Evolutionary conservation across 345 rosid species (phyloP), one percentile per base, ranked within the genome.

Genomic region (Schrenkiella parvula): DNA sequence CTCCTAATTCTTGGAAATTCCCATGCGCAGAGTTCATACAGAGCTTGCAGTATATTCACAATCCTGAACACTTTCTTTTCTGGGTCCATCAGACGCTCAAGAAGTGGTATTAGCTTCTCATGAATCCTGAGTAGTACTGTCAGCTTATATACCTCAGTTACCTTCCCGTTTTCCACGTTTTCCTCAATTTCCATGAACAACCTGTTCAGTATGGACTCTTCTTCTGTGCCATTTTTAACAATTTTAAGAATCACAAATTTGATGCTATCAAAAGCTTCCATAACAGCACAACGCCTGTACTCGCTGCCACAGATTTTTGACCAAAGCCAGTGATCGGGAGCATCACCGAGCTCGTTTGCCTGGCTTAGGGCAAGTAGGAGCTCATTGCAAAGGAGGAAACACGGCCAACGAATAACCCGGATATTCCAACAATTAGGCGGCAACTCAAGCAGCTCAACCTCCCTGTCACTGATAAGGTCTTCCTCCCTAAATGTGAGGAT

Each of bases 321-420:
- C 98, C 98, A 90, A 68, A 90, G 83, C 88, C 88, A 85, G 73
- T 61, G 39, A 72, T 90, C 97, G 22, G 97, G 91, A 66, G 82
- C 87, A 28, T 79, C 88, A 18, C 84, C 83, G 64, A 90, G 84
- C 82, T 93, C 98, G 26, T 69, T 71, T 13, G 92, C 89, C 83
- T 86, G 90, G 77, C 85, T 86, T 58, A 93, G 84, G 17, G 98
- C 96, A 43, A 88, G 92, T 56, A 90, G 82, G 43, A 93, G 82
- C 88, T 90, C 97, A 64, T 93, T 93, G 82, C 96, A 85, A 9
- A 93, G 90, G 64, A 90, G 86, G 74, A 82, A 43, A 80, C 97
- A 88, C 0, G 98, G 98, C 98, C 97, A 93, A 28, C 97, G 90
- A 70, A 93, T 81, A 42, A 90, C 97, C 75, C 88, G 82, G 18